phyloP scores from a whole-genome alignment of 108 stramenopile genomes.

The Cyclotella choctawhatcheeana region DNA sequence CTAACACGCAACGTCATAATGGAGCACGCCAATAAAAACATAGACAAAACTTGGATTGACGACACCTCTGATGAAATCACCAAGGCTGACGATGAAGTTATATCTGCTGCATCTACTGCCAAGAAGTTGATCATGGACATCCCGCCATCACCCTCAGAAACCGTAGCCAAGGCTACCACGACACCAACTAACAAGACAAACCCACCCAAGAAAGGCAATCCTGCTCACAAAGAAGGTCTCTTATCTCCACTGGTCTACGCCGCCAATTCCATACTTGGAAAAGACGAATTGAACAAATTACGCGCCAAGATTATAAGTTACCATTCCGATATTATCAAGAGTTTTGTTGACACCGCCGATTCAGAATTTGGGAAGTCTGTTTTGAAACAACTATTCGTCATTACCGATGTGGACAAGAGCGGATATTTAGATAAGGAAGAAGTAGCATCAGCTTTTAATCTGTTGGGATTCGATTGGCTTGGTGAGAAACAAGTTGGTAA shows the following conservation, averaged over 20 bases:
- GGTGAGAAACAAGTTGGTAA: constrained; percentile 78
- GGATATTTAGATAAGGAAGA: constrained; percentile 72
- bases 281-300: constrained; percentile 71
- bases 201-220: not conserved
- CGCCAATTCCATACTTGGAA: constrained; percentile 67
- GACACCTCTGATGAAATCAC: not conserved
- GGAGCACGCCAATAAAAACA: not conserved
- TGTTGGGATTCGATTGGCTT: constrained; percentile 76
- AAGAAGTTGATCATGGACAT: constrained; percentile 47
- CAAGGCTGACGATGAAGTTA: too few species aligned
- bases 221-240: constrained; percentile 61
- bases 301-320: constrained; percentile 72
- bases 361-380: constrained; percentile 64
- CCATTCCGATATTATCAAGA: constrained; percentile 77
- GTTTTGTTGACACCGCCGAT: constrained; percentile 77
- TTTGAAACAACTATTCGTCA: constrained; percentile 57
- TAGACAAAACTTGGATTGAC: not conserved
- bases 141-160: constrained; percentile 26
- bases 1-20: constrained; percentile 51
- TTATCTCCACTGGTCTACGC: constrained; percentile 75
- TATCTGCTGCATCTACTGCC: too few species aligned
- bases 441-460: constrained; percentile 49
- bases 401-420: constrained; percentile 65
- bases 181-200: constrained; percentile 9
- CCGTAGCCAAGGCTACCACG: constrained; percentile 12